Evolutionary conservation across 2,329 filamentous ascomycete genomes (phyloP).

Genomic region (Thelonectria blattea): DNA sequence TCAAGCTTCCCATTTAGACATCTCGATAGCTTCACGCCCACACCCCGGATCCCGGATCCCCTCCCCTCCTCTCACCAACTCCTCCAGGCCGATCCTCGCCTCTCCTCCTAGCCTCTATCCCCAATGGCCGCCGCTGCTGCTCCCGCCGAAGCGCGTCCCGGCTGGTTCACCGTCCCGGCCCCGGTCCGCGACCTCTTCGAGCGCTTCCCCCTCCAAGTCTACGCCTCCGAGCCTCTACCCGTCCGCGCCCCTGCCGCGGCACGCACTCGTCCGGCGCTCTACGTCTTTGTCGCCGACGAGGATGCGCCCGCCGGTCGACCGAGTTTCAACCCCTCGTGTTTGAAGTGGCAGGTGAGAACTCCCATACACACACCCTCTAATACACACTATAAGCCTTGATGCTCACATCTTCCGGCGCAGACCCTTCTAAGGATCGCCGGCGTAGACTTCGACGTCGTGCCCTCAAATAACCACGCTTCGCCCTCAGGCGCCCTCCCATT

Average conservation of each 20-base stretch:
- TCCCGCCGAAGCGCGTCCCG: conserved; percentile 22
- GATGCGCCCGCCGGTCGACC: conserved; percentile 67
- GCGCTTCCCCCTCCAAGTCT: conserved; percentile 77
- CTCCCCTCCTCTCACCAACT: background rate
- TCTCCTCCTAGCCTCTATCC: background rate
- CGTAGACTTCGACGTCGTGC: conserved; percentile 68
- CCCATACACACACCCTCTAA: background rate
- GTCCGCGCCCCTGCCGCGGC: conserved; percentile 55
- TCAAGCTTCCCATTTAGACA: background rate
- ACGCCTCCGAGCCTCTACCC: conserved; percentile 77
- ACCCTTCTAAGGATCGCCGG: conserved; percentile 81
- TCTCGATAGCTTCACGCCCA: background rate
- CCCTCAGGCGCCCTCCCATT: conserved; percentile 89
- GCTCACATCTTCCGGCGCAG: conserved; percentile 50
- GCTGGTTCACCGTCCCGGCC: conserved; percentile 67
- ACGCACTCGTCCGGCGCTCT: conserved; percentile 63
- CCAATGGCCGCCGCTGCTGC: conserved; percentile 25
- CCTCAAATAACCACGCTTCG: conserved; percentile 92
- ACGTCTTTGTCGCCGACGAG: conserved; percentile 75
- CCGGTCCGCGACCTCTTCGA: conserved; percentile 86
- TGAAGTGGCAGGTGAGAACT: conserved; percentile 88
- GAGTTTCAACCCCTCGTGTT: conserved; percentile 89
- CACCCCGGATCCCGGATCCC: too few relatives aligned
- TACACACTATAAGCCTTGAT: background rate
- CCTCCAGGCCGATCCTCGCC: background rate